phyloP scores from a whole-genome alignment of 2,329 filamentous ascomycete species.

The Boeremia exigua region DNA sequence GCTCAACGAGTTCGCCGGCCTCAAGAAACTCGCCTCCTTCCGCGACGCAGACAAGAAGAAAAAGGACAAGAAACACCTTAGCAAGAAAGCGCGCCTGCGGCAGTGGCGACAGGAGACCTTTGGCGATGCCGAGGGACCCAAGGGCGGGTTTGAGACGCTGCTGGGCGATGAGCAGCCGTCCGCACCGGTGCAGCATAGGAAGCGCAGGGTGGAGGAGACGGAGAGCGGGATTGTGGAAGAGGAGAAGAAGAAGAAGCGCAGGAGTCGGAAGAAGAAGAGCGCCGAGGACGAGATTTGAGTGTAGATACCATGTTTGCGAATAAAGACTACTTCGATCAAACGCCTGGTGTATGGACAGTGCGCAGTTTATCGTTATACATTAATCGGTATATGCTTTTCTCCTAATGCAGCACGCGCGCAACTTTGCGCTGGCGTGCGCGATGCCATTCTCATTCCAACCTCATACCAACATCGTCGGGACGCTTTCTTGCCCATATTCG shows the following conservation, averaged over 20 bases:
- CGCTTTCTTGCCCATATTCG: too few species aligned
- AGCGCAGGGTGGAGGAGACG: slow-evolving; percentile 7
- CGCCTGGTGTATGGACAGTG: too few species aligned
- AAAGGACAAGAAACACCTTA: slow-evolving; percentile 83
- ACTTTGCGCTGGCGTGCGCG: too few species aligned
- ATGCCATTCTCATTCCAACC: too few species aligned
- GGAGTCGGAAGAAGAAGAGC: slow-evolving; percentile 16
- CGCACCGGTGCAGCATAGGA: neutral
- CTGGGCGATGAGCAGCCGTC: slow-evolving; percentile 10
- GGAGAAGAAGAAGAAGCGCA: slow-evolving; percentile 14
- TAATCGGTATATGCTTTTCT: too few species aligned
- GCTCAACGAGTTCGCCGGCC: slow-evolving; percentile 86
- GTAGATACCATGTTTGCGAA: neutral
- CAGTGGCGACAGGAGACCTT: slow-evolving; percentile 81
- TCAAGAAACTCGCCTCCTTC: slow-evolving; percentile 95
- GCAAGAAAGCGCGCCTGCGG: slow-evolving; percentile 89
- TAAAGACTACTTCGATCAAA: neutral
- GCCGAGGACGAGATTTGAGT: slow-evolving; percentile 6
- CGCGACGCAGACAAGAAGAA: slow-evolving; percentile 87
- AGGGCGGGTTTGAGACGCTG: slow-evolving; percentile 48
- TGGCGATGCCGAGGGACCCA: slow-evolving; percentile 63
- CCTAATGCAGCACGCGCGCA: too few species aligned
- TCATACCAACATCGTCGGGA: too few species aligned
- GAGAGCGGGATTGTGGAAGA: slow-evolving; percentile 4
- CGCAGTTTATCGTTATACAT: too few species aligned